These are phyloP conservation scores for Lagenaria siceraria DNA, from an alignment of 306 rosid species.

Conservation along the genomic window DNA sequence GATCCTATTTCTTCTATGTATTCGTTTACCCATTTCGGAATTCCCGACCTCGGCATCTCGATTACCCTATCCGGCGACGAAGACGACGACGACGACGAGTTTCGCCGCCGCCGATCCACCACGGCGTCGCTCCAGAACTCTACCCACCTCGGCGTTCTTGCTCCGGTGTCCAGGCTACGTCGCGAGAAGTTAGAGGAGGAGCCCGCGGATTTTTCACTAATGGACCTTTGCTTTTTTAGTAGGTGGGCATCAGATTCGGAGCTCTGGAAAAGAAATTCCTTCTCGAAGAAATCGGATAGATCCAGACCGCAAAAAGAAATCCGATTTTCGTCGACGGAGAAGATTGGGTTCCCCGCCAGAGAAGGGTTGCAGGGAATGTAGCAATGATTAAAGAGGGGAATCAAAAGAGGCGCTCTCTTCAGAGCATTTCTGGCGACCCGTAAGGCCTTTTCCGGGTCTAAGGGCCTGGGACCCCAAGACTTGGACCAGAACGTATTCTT, in stretches of 20 bases:
- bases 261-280: constrained; percentile 51
- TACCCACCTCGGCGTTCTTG: constrained; percentile 91
- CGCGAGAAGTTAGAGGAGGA: constrained; percentile 50
- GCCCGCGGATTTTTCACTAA: constrained; percentile 66
- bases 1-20: constrained; percentile 73
- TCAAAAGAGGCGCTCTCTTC: constrained; percentile 86
- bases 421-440: constrained; percentile 65
- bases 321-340: constrained; percentile 82
- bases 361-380: constrained; percentile 94
- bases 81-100: constrained; percentile 32
- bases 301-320: constrained; percentile 88
- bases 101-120: constrained; percentile 57
- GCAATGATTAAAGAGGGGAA: constrained; percentile 89
- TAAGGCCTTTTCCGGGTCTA: constrained; percentile 77
- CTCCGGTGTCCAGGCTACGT: constrained; percentile 60
- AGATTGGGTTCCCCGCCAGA: constrained; percentile 80
- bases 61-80: constrained; percentile 71
- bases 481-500: constrained; percentile 78
- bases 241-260: constrained; percentile 37
- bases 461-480: constrained; percentile 73
- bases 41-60: constrained; percentile 33
- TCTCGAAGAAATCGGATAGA: constrained; percentile 86
- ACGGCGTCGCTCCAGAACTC: constrained; percentile 98
- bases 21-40: constrained; percentile 75
- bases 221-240: constrained; percentile 62